These are phyloP conservation scores for Candida taoyuanica DNA, from an alignment of 805 yeast genomes.

Conservation along the genomic window DNA sequence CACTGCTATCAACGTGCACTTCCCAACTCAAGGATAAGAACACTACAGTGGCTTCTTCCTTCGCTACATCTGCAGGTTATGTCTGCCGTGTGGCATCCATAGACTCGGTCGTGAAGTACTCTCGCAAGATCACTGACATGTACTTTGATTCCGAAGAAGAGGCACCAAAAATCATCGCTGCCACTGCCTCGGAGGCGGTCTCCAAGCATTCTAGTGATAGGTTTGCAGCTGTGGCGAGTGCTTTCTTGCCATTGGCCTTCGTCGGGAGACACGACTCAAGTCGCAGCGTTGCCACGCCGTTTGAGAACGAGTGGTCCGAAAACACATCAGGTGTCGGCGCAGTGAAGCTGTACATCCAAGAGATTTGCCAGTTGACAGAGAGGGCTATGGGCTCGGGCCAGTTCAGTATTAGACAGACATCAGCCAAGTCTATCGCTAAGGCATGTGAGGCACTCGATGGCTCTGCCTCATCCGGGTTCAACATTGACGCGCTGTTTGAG, in stretches of 20 bases:
- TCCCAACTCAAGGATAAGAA: conserved; percentile 66
- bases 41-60: conserved; percentile 67
- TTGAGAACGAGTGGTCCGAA: conserved; percentile 72
- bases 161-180: conserved; percentile 46
- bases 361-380: conserved; percentile 53
- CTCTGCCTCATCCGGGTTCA: conserved; percentile 21
- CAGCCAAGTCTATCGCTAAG: conserved; percentile 62
- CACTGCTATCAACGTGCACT: conserved; percentile 52
- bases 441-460: conserved; percentile 46
- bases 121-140: conserved; percentile 42
- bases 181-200: conserved; percentile 59
- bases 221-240: conserved; percentile 55
- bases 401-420: conserved; percentile 61
- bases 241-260: conserved; percentile 73
- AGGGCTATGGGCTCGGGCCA: conserved; percentile 49
- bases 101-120: conserved; percentile 49
- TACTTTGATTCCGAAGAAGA: conserved; percentile 59
- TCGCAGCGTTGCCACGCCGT: conserved; percentile 40
- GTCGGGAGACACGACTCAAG: conserved; percentile 68
- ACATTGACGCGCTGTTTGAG: conserved; percentile 37
- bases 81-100: conserved; percentile 57
- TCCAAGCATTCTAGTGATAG: conserved; percentile 64
- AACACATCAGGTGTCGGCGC: conserved; percentile 72
- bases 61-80: conserved; percentile 78
- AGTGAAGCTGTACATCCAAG: conserved; percentile 61